Evolutionary conservation across 2,329 filamentous ascomycete species (phyloP).

Genomic region (Hirsutella rhossiliensis): DNA sequence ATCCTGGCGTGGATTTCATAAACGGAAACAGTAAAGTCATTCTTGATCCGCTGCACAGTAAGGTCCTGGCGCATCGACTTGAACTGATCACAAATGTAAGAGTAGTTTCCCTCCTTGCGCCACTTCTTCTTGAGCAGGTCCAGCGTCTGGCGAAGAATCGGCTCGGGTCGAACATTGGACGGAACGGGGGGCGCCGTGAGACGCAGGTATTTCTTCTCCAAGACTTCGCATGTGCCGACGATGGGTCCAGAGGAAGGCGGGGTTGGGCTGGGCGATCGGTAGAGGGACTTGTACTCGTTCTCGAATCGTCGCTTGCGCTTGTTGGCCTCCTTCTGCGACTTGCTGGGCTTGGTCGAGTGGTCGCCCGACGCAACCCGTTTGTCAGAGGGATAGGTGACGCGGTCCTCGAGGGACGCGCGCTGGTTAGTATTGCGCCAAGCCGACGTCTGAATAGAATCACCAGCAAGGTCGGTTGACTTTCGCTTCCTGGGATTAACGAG

Average conservation of each 20-base stretch:
- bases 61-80: constrained; percentile 97
- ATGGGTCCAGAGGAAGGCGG: constrained; percentile 56
- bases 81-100: constrained; percentile 98
- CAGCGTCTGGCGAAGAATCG: constrained; percentile 69
- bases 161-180: constrained; percentile 75
- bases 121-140: constrained; percentile 90
- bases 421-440: constrained; percentile 67
- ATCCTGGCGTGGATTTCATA: constrained; percentile 98
- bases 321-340: constrained; percentile 82
- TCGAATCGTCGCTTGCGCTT: constrained; percentile 85
- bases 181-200: constrained; percentile 83
- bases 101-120: constrained; percentile 87
- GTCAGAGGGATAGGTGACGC: constrained; percentile 50
- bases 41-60: constrained; percentile 94
- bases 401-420: constrained; percentile 53
- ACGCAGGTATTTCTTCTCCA: constrained; percentile 93
- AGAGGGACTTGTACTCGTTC: constrained; percentile 44
- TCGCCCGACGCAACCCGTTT: constrained; percentile 33
- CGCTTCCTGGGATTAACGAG: constrained; percentile 55
- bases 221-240: constrained; percentile 67
- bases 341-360: constrained; percentile 53
- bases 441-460: constrained; percentile 44
- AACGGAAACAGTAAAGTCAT: constrained; percentile 88
- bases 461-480: constrained; percentile 59
- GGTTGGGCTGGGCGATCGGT: constrained; percentile 44